Evolutionary conservation across 768 basidiomycete species (phyloP).

Genomic region (Naganishia antarctica): DNA sequence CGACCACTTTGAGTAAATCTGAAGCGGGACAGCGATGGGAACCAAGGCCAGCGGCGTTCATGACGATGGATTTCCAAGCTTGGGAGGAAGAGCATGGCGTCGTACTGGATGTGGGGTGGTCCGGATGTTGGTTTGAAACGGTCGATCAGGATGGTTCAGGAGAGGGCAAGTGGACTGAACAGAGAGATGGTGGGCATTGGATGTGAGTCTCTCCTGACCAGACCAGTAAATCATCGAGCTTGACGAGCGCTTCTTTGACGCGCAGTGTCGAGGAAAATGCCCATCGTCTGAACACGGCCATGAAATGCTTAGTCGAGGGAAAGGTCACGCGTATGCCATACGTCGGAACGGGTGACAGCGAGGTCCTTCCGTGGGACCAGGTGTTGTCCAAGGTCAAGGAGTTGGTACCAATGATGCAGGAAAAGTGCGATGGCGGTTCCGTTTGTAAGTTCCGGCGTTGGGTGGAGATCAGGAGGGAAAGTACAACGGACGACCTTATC

Average conservation of each 20-base stretch:
- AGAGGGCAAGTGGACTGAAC: slow-evolving; percentile 32
- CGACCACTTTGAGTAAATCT: neutral
- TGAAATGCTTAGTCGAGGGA: slow-evolving; percentile 27
- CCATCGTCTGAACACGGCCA: slow-evolving; percentile 32
- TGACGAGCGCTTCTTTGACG: neutral
- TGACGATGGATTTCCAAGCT: slow-evolving; percentile 36
- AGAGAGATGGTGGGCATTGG: slow-evolving; percentile 38
- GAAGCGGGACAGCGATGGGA: neutral
- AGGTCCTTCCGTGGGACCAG: slow-evolving; percentile 30
- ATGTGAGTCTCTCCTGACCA: slow-evolving; percentile 34
- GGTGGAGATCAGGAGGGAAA: neutral
- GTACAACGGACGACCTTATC: neutral
- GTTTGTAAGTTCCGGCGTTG: slow-evolving; percentile 35
- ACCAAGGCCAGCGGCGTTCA: slow-evolving; percentile 36
- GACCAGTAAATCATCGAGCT: neutral
- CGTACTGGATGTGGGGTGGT: slow-evolving; percentile 43
- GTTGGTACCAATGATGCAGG: slow-evolving; percentile 34
- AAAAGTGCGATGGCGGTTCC: slow-evolving; percentile 35
- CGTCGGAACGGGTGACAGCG: slow-evolving; percentile 37
- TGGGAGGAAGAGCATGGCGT: slow-evolving; percentile 40
- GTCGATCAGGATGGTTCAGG: neutral
- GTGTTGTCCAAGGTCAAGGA: slow-evolving; percentile 29
- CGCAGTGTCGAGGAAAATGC: slow-evolving; percentile 41
- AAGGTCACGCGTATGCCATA: slow-evolving; percentile 22
- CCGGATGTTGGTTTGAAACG: slow-evolving; percentile 40